Evolutionary conservation across 768 basidiomycete species (phyloP).

Genomic region (Tricholoma furcatifolium): DNA sequence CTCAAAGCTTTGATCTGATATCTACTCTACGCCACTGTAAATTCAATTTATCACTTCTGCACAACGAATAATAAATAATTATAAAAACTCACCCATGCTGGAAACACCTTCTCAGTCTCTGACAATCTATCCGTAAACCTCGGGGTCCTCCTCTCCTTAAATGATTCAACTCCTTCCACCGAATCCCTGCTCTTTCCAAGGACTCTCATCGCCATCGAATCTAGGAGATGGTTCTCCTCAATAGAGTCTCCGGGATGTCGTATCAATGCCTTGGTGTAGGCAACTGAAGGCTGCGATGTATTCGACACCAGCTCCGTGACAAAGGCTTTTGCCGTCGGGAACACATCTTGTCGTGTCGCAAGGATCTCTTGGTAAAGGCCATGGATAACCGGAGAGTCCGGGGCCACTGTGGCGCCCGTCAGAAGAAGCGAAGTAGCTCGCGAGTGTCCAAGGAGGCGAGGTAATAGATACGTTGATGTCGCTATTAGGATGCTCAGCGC

Average conservation of each 20-base stretch:
- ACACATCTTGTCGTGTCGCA: slow-evolving; percentile 48
- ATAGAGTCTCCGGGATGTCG: slow-evolving; percentile 47
- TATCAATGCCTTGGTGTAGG: slow-evolving; percentile 51
- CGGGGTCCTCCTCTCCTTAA: slow-evolving; percentile 44
- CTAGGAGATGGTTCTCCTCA: slow-evolving; percentile 55
- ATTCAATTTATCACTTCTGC: slow-evolving; percentile 13
- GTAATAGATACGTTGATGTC: slow-evolving; percentile 48
- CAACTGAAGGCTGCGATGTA: slow-evolving; percentile 50
- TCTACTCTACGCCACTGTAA: slow-evolving; percentile 12
- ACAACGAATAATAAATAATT: not conserved
- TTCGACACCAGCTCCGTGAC: slow-evolving; percentile 50
- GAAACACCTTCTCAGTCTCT: slow-evolving; percentile 39
- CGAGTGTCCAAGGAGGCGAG: slow-evolving; percentile 51
- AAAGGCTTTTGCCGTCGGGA: slow-evolving; percentile 49
- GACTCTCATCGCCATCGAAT: slow-evolving; percentile 46
- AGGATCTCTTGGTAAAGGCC: slow-evolving; percentile 47
- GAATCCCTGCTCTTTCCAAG: slow-evolving; percentile 39
- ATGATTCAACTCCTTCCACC: slow-evolving; percentile 46
- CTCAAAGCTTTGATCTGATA: slow-evolving; percentile 15
- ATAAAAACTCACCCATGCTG: slow-evolving; percentile 47
- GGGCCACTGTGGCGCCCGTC: slow-evolving; percentile 41
- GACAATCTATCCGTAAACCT: slow-evolving; percentile 46
- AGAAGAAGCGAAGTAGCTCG: slow-evolving; percentile 51
- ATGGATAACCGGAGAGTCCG: slow-evolving; percentile 41
- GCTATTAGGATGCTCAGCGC: slow-evolving; percentile 20